phyloP scores from a whole-genome alignment of 306 rosid genomes.

The Cicer chorassanicum region DNA sequence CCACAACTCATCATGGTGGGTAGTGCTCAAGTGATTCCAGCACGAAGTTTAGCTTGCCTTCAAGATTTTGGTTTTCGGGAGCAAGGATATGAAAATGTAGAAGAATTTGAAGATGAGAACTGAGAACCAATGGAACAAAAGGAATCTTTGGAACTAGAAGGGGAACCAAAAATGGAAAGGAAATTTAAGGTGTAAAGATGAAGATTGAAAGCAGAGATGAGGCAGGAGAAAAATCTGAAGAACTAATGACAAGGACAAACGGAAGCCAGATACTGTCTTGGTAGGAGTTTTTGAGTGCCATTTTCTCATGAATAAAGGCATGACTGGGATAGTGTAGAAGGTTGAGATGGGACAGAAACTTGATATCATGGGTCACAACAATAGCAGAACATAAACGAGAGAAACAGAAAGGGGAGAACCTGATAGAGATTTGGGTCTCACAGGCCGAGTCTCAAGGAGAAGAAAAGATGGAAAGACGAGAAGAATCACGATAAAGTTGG shows the following conservation, averaged over 20 bases:
- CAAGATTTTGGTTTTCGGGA: background rate
- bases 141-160: background rate
- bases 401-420: background rate
- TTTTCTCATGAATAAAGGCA: background rate
- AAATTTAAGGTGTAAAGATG: background rate
- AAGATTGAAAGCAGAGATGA: background rate
- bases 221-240: background rate
- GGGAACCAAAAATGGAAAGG: background rate
- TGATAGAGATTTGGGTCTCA: background rate
- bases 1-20: background rate
- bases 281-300: background rate
- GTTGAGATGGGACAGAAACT: background rate
- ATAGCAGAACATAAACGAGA: background rate
- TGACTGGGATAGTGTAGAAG: background rate
- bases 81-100: background rate
- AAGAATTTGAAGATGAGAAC: background rate
- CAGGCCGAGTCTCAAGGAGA: background rate
- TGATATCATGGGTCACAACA: background rate
- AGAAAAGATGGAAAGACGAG: background rate
- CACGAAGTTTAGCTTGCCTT: background rate
- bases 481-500: background rate
- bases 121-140: background rate
- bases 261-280: background rate
- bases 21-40: background rate
- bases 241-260: background rate